Base-by-base conservation (phyloP, 2,329 filamentous ascomycete species). In the Simplicillium sp. region DNA sequence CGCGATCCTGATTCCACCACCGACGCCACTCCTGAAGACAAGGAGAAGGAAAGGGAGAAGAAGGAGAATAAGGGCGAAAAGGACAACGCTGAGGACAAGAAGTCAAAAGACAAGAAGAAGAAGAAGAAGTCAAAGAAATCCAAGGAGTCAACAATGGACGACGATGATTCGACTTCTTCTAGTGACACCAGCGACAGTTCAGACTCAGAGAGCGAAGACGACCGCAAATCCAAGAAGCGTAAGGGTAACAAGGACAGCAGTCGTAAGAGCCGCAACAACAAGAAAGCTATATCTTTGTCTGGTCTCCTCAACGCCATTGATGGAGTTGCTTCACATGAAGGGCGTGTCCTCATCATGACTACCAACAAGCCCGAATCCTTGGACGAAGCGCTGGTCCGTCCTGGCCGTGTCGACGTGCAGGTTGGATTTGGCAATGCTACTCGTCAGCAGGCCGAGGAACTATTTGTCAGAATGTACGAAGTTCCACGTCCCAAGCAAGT, bases 291-390 rank as follows among this genome's bases (percentile, higher is more conserved):
- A 48, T 85, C 83, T 1, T 70, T 92, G 2, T 86, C 84, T 0
- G 85, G 85, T 1, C 70, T 94, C 1, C 71, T 94, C 39, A 94
- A 94, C 58, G 82, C 83, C 43, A 87, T 94, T 44, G 86, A 94
- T 52, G 84, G 87, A 41, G 84, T 88, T 1, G 83, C 82, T 1
- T 84, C 80, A 3, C 83, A 86, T 50, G 85, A 90, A 61, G 85
- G 84, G 18, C 75, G 84, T 36, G 75, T 90, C 11, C 71, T 90
- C 14, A 80, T 90, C 62, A 87, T 89, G 82, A 89, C 85, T 0
- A 87, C 83, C 28, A 92, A 90, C 59, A 74, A 78, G 44, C 81
- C 82, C 3, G 80, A 89, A 50, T 70, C 75, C 12, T 73, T 90
- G 0, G 84, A 89, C 53, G 72, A 80, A 36, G 84, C 84, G 0